phyloP scores from a whole-genome alignment of 2,329 filamentous ascomycete species.

The Plenodomus biglobosus region DNA sequence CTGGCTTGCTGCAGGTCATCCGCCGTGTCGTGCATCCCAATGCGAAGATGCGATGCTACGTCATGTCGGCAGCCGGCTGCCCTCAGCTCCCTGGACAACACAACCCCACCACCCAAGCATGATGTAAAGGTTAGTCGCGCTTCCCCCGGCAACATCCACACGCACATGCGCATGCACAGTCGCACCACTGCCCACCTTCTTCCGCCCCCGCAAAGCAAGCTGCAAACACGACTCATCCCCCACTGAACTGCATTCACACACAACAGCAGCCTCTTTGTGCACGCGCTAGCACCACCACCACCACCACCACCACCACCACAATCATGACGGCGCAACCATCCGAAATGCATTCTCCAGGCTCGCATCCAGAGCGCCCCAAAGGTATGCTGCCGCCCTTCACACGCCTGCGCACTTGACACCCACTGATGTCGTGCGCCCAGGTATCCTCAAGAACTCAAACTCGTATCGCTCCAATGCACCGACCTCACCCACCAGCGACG shows the following conservation, averaged over 20 bases:
- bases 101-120: not conserved
- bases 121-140: conserved; percentile 4
- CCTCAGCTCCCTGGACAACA: conserved; percentile 6
- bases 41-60: too few relatives aligned
- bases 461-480: conserved; percentile 61
- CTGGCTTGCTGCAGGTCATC: too few relatives aligned
- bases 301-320: not conserved
- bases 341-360: conserved; percentile 37
- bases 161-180: conserved; percentile 1
- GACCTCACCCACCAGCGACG: conserved; percentile 50
- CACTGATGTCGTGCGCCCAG: conserved; percentile 51
- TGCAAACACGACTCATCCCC: too few relatives aligned
- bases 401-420: too few relatives aligned
- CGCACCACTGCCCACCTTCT: conserved; percentile 1
- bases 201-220: too few relatives aligned
- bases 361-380: conserved; percentile 49
- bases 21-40: too few relatives aligned
- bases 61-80: not conserved
- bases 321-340: conserved; percentile 42
- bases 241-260: not conserved
- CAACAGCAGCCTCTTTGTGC: conserved; percentile 4
- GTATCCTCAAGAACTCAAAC: conserved; percentile 86
- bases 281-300: conserved; percentile 5
- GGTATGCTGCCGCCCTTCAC: too few relatives aligned
- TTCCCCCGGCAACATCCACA: conserved; percentile 10